These are phyloP conservation scores for Gaeumannomyces tritici DNA, from an alignment of 2,329 filamentous ascomycete species.

Conservation along the genomic window DNA sequence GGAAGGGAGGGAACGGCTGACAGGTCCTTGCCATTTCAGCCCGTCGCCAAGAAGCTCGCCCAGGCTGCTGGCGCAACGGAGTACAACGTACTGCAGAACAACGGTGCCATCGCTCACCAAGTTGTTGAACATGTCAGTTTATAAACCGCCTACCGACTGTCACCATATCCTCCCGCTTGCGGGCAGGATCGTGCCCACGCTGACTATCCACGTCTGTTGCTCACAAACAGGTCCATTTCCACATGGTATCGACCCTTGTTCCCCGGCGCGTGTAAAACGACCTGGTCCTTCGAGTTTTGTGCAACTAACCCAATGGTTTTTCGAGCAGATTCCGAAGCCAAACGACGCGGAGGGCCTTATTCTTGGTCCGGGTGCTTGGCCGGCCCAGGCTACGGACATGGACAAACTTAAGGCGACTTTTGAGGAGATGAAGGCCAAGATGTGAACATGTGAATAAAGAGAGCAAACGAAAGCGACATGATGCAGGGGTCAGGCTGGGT, in stretches of 20 bases:
- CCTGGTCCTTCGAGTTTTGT: background rate
- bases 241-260: slow-evolving; percentile 54
- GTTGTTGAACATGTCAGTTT: slow-evolving; percentile 75
- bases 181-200: background rate
- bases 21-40: slow-evolving; percentile 32
- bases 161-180: background rate
- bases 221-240: slow-evolving; percentile 67
- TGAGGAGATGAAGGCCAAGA: slow-evolving; percentile 83
- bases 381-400: slow-evolving; percentile 66
- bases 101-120: slow-evolving; percentile 85
- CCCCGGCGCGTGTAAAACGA: no score
- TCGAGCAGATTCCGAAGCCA: slow-evolving; percentile 78
- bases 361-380: slow-evolving; percentile 55
- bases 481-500: no score
- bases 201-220: background rate
- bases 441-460: slow-evolving; percentile 44
- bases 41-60: slow-evolving; percentile 81
- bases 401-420: slow-evolving; percentile 68
- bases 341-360: slow-evolving; percentile 71
- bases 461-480: background rate
- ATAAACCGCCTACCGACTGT: background rate
- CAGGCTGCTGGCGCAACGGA: slow-evolving; percentile 64
- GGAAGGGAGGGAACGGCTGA: background rate
- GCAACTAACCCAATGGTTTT: background rate
- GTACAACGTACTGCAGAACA: slow-evolving; percentile 96